These are phyloP conservation scores for Coniferiporia weirii DNA, from an alignment of 1,284 basidiomycete genomes.

Conservation along the genomic window DNA sequence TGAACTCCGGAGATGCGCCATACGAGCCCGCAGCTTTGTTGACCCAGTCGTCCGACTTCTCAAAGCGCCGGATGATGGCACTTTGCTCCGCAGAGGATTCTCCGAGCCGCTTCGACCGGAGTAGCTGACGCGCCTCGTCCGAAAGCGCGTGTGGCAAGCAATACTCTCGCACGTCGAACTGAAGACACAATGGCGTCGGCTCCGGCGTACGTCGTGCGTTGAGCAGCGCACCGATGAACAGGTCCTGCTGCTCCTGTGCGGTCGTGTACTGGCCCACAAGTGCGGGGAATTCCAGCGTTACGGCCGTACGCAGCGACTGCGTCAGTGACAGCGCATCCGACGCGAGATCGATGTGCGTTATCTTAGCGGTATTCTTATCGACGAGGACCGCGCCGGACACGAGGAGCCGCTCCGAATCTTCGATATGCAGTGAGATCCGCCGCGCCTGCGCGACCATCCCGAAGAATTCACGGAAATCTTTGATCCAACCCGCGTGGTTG, in stretches of 20 bases:
- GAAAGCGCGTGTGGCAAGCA: constrained; percentile 12
- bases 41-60: constrained; percentile 16
- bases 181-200: constrained; percentile 14
- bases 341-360: constrained; percentile 14
- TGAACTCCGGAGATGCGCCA: constrained; percentile 1
- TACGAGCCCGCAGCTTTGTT: background rate
- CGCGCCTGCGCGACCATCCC: constrained; percentile 14
- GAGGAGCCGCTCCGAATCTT: constrained; percentile 11
- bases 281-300: constrained; percentile 10
- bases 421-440: constrained; percentile 10
- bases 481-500: constrained; percentile 17
- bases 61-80: constrained; percentile 9
- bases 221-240: constrained; percentile 15
- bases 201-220: constrained; percentile 13
- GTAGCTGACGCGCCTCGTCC: constrained; percentile 14
- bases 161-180: constrained; percentile 11
- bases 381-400: constrained; percentile 12
- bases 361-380: constrained; percentile 11
- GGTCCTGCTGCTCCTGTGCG: constrained; percentile 15
- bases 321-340: background rate
- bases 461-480: constrained; percentile 17
- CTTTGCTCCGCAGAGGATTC: constrained; percentile 6
- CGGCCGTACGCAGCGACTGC: background rate
- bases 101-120: constrained; percentile 16
- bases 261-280: constrained; percentile 6